Percentiles rank a stretch among this genome's conserved stretches.
Conservation (phyloP, 345 rosid genomes). For the Ricinus communis region DNA sequence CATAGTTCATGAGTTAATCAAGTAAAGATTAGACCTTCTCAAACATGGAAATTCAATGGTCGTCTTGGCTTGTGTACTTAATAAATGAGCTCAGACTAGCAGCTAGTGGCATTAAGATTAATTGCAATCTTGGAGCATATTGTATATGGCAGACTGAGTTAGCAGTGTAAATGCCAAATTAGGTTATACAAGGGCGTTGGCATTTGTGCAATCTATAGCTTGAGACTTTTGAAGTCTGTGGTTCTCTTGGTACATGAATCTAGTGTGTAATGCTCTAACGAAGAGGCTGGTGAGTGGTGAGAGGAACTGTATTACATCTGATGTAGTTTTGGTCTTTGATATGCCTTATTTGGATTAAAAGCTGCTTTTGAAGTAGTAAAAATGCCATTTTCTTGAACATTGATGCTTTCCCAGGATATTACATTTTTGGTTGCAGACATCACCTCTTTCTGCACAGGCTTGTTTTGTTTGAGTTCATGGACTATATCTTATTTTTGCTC, state of each 20-base stretch:
- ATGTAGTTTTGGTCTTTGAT: neutral
- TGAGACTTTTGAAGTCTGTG: neutral
- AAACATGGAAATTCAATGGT: neutral
- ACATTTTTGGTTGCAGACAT: neutral
- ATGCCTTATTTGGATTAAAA: neutral
- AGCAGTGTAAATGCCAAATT: neutral
- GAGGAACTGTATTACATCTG: neutral
- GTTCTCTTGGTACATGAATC: neutral
- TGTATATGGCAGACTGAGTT: neutral
- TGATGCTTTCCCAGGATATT: neutral
- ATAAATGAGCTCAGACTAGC: neutral
- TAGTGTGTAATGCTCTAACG: neutral
- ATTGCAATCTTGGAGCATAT: neutral
- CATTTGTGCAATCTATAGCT: no score
- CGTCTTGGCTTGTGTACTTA: neutral
- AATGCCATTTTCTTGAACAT: neutral
- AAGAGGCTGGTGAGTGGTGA: neutral
- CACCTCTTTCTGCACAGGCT: neutral
- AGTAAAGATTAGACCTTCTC: neutral
- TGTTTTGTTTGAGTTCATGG: neutral
- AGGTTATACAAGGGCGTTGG: neutral
- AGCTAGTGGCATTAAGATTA: neutral
- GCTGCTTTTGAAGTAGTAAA: neutral
- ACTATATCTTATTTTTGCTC: neutral
- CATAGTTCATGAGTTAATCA: neutral